Evolutionary conservation across 345 rosid genomes (phyloP).

Genomic region (Populus simonii): DNA sequence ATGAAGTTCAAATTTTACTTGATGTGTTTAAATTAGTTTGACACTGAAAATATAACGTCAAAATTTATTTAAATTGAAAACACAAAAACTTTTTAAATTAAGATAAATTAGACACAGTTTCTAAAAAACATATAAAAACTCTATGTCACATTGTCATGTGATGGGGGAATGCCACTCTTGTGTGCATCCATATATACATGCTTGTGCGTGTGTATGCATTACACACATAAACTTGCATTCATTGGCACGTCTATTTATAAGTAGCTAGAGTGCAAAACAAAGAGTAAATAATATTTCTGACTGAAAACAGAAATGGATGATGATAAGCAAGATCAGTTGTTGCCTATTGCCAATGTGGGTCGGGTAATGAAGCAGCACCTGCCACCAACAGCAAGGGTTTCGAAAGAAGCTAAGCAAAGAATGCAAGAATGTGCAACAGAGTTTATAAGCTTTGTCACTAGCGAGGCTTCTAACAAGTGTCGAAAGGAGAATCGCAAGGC

Average conservation of each 20-base stretch:
- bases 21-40: no score
- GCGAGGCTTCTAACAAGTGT: conserved; percentile 36
- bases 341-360: conserved; percentile 32
- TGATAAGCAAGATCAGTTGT: conserved; percentile 18
- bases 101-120: no score
- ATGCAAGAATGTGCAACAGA: conserved; percentile 35
- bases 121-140: no score
- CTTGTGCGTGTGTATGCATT: no score
- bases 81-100: no score
- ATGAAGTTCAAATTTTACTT: no score
- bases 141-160: no score
- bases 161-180: no score
- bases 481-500: conserved; percentile 33
- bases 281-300: background rate
- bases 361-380: conserved; percentile 23
- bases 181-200: no score
- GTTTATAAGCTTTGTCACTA: conserved; percentile 28
- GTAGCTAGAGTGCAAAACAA: background rate
- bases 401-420: conserved; percentile 27
- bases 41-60: no score
- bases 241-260: background rate
- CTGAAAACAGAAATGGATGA: conserved; percentile 10
- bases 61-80: no score
- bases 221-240: no score
- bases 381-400: conserved; percentile 26